A percentile compares a stretch with the other conserved stretches of the same genome.
Evolutionary conservation across 768 basidiomycete species (phyloP).

Genomic region (Phaeotremella skinneri): DNA sequence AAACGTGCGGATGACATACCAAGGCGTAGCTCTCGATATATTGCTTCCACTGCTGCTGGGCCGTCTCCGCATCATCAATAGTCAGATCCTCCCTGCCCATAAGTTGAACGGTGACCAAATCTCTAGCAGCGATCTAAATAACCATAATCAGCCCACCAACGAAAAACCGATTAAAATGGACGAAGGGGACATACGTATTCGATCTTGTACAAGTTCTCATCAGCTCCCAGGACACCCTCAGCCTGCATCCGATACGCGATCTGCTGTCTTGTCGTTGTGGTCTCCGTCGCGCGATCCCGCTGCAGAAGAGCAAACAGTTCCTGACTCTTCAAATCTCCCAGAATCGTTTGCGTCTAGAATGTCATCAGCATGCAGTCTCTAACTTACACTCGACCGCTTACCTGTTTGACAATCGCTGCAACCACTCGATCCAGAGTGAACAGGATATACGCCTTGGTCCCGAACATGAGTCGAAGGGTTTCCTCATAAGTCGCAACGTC

Average conservation of each 20-base stretch:
- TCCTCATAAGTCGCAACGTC: constrained; percentile 93
- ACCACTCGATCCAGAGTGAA: constrained; percentile 95
- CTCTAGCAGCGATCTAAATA: constrained; percentile 40
- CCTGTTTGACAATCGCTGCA: constrained; percentile 86
- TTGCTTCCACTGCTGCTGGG: constrained; percentile 53
- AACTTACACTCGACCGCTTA: constrained; percentile 61
- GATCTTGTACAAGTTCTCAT: constrained; percentile 56
- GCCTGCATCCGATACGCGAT: constrained; percentile 55
- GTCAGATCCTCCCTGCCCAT: constrained; percentile 55
- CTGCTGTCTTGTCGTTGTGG: constrained; percentile 49
- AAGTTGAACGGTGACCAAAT: constrained; percentile 52
- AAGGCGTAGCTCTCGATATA: constrained; percentile 55
- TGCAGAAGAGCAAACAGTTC: constrained; percentile 77
- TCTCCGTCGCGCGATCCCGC: constrained; percentile 57
- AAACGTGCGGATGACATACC: constrained; percentile 27
- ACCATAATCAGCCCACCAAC: constrained; percentile 3
- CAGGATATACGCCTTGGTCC: constrained; percentile 73
- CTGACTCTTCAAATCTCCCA: constrained; percentile 79
- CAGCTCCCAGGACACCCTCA: constrained; percentile 52
- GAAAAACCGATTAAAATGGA: neutral
- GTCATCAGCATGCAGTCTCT: constrained; percentile 29
- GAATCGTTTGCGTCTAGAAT: constrained; percentile 75
- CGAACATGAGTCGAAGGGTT: constrained; percentile 74
- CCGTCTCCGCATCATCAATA: constrained; percentile 54
- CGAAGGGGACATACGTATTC: constrained; percentile 51